Base-by-base conservation (phyloP, 768 basidiomycete genomes). In the Sporobolomyces roseus region DNA sequence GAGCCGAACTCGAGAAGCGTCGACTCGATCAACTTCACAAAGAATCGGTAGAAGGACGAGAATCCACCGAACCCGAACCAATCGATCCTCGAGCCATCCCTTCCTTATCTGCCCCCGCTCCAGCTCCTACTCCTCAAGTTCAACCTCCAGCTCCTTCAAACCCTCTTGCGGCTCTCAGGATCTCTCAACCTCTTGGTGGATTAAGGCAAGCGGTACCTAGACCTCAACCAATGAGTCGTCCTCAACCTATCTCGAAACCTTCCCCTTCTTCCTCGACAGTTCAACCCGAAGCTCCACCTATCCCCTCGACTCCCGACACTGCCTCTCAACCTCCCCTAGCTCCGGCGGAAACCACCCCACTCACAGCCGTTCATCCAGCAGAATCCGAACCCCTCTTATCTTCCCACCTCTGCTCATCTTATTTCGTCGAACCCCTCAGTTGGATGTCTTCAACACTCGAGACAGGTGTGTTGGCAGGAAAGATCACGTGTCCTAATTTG, bases 381-480 rank as follows among this genome's bases (percentile, higher is more conserved):
- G 49, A 32, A 27, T 48, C 43, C 19, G 65, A 66, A 21, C 74
- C 75, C 4, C 67, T 76, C 50, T 71, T 76, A 12, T 68, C 73
- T 12, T 74, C 74, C 12, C 62, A 65, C 25, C 41, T 55, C 12
- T 98, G 96, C 79, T 94, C 93, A 1, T 93, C 93, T 12, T 99
- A 99, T 78, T 98, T 97, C 76, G 86, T 97, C 51, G 94, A 98
- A 77, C 92, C 93, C 38, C 91, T 96, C 75, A 74, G 89, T 83
- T 99, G 94, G 96, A 99, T 99, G 94, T 87, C 91, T 56, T 83
- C 86, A 7, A 84, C 88, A 74, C 80, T 97, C 13, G 82, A 85
- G 41, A 78, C 80, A n/a, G 93, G 92, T 0, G 83, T 86, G 50
- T 80, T 93, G 43, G 84, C 87, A 0, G 96, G 96, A 23, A 96